These are phyloP conservation scores for Talaromyces marneffei DNA, from an alignment of 2,329 filamentous ascomycete genomes.

Conservation along the genomic window DNA sequence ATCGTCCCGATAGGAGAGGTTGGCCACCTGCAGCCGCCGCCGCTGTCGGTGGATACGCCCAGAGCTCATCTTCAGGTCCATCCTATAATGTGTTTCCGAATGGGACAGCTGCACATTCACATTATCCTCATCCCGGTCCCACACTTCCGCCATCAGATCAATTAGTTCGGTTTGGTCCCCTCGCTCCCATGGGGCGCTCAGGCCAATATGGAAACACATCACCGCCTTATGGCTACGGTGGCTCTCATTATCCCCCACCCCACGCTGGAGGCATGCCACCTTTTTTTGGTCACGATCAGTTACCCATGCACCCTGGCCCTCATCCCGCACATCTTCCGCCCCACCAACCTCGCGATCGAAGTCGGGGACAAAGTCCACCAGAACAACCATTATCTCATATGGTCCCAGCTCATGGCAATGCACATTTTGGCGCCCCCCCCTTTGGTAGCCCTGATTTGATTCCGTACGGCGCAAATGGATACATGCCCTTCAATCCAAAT, in stretches of 20 bases:
- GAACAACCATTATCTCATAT: constrained; percentile 25
- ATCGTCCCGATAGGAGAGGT: constrained; percentile 28
- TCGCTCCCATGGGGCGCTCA: constrained; percentile 21
- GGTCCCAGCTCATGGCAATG: constrained; percentile 23
- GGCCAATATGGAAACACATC: constrained; percentile 24
- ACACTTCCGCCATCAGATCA: constrained; percentile 28
- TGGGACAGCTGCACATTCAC: constrained; percentile 22
- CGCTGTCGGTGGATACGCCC: constrained; percentile 31
- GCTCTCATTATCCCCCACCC: constrained; percentile 23
- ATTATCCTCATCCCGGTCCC: constrained; percentile 23
- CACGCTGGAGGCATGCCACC: constrained; percentile 24
- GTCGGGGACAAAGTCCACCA: constrained; percentile 27
- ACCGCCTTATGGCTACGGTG: constrained; percentile 26
- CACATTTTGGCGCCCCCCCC: constrained; percentile 28
- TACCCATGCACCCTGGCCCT: constrained; percentile 23
- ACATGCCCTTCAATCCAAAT: constrained; percentile 31
- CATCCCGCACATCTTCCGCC: constrained; percentile 20
- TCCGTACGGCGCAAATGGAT: constrained; percentile 30
- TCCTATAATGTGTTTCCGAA: constrained; percentile 32
- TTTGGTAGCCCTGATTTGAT: constrained; percentile 34
- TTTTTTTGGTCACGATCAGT: constrained; percentile 26
- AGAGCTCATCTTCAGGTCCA: constrained; percentile 37
- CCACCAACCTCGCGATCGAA: constrained; percentile 20
- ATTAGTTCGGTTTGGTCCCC: constrained; percentile 28
- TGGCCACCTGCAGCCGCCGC: constrained; percentile 29